phyloP scores from a whole-genome alignment of 768 basidiomycete genomes.

The Harrya chromipes region DNA sequence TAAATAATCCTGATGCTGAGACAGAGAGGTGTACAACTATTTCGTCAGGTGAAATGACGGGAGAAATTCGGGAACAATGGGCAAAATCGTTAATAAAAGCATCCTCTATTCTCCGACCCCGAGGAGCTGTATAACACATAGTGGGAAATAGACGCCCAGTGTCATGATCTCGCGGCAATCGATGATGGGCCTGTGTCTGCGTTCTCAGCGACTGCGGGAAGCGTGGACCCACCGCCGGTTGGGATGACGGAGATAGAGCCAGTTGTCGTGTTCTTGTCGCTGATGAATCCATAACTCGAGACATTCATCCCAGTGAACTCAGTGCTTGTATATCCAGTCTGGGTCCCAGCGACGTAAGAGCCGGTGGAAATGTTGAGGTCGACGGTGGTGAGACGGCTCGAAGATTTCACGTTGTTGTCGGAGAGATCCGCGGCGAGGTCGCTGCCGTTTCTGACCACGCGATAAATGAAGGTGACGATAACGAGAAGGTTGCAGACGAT shows the following conservation, averaged over 20 bases:
- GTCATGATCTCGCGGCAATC: neutral
- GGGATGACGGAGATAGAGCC: neutral
- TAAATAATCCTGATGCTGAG: too few relatives aligned
- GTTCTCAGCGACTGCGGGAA: neutral
- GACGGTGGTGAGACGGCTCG: constrained; percentile 24
- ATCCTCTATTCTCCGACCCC: neutral
- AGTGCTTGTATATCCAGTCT: neutral
- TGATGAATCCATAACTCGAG: constrained; percentile 3
- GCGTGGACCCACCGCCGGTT: neutral
- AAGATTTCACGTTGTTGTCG: neutral
- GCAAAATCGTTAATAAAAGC: too few relatives aligned
- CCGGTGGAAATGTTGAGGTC: constrained; percentile 18
- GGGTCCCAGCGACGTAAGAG: neutral
- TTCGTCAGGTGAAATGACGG: too few relatives aligned
- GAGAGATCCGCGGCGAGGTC: constrained; percentile 10
- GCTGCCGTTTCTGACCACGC: constrained; percentile 5
- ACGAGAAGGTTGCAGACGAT: constrained; percentile 43
- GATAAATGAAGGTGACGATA: constrained; percentile 35
- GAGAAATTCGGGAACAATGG: too few relatives aligned
- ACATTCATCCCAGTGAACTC: neutral
- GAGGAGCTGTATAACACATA: neutral
- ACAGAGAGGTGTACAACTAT: too few relatives aligned
- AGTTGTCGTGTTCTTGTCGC: constrained; percentile 1
- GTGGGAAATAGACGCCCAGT: neutral
- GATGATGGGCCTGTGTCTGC: neutral